Evolutionary conservation across 2,329 filamentous ascomycete species (phyloP), one percentile per base, ranked within the genome.

Genomic region (Exophiala sideris): DNA sequence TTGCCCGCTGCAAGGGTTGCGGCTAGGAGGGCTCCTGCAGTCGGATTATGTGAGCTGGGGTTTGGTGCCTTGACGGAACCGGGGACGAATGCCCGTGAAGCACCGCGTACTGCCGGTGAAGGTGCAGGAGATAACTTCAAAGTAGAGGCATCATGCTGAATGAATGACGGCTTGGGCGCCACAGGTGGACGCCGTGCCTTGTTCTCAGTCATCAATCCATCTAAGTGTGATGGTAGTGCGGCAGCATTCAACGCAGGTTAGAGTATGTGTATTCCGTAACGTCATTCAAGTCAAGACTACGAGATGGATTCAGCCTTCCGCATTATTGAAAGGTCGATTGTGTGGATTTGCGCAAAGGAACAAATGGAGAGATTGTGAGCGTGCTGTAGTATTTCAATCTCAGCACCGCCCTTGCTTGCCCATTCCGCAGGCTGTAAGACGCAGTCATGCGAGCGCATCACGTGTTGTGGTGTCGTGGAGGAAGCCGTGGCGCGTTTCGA

Each of bases 141-240:
- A 34, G 56, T 40, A 16, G 48, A 38, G 34, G 40, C 56, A 57
- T 58, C 48, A 18, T 56, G 56, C 14, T 48, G 52, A 14, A 60
- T 58, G 55, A 59, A 59, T 14, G 54, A 50, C 33, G 62, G 62
- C 54, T 64, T 64, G 11, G 60, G 58, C 54, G 62, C 60, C 58
- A 62, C 58, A 50, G 58, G 49, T 52, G 61, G 61, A 58, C 57
- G 60, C 61, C 60, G 53, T 52, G 59, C 46, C 50, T 58, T 54
- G 38, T 57, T 58, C 48, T 62, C 59, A 56, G 35, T 62, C 61
- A 64, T 64, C 48, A 58, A 64, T 61, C 56, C 59, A 50, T 18
- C 36, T 29, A 24, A 45, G 36, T 47, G 45, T 44, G 38, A 50
- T 16, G 45, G 46, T 38, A 51, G 52, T 57, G 54, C 50, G 45